Conservation (phyloP, 1,139 yeast genomes). For the Taphrina deformans region DNA sequence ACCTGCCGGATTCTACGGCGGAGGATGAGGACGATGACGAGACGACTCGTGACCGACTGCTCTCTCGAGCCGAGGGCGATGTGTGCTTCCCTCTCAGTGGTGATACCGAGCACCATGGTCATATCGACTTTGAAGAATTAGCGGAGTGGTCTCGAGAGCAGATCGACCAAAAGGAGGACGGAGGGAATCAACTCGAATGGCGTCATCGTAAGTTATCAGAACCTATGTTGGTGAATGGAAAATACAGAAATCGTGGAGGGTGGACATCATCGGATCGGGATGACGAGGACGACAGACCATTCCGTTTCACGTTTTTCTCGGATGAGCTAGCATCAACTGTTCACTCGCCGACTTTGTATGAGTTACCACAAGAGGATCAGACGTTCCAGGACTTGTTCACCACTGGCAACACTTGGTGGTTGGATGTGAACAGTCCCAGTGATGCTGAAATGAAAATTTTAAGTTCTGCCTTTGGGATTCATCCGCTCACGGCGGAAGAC, state of each 20-base stretch:
- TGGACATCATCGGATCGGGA: conserved; percentile 24
- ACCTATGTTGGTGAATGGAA: conserved; percentile 40
- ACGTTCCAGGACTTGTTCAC: conserved; percentile 54
- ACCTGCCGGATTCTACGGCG: conserved; percentile 7
- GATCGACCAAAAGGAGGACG: conserved; percentile 29
- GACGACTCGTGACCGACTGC: conserved; percentile 9
- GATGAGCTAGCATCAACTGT: conserved; percentile 86
- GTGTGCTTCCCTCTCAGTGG: conserved; percentile 36
- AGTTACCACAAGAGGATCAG: conserved; percentile 49
- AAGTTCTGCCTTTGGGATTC: conserved; percentile 88
- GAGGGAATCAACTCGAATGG: conserved; percentile 38
- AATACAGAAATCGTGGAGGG: conserved; percentile 25
- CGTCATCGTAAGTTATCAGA: conserved; percentile 33
- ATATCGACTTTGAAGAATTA: conserved; percentile 35
- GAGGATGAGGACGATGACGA: conserved; percentile 13
- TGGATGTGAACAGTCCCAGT: conserved; percentile 87
- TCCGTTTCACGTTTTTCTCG: conserved; percentile 84
- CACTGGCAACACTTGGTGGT: conserved; percentile 55
- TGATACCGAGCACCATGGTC: conserved; percentile 26
- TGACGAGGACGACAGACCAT: conserved; percentile 47
- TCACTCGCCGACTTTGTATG: conserved; percentile 86
- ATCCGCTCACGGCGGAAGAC: conserved; percentile 94
- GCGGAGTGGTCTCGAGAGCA: conserved; percentile 34
- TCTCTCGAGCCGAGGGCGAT: conserved; percentile 34
- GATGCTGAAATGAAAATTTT: conserved; percentile 95